Evolutionary conservation across 2,329 filamentous ascomycete genomes (phyloP).

Genomic region (Cladosporium sp.): DNA sequence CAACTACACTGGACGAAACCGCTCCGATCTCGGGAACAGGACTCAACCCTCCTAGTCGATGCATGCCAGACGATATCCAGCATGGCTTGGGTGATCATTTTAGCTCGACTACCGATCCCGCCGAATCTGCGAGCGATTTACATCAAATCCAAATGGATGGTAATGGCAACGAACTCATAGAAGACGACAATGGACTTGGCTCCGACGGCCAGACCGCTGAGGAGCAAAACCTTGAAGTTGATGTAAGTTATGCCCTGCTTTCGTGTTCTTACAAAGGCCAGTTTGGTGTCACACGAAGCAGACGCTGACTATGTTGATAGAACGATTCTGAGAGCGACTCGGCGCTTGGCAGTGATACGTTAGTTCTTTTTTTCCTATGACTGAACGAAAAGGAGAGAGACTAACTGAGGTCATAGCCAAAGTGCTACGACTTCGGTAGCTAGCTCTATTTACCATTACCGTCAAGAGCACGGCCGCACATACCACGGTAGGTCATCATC

Average conservation of each 20-base stretch:
- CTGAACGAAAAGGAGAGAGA: no score
- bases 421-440: slow-evolving; percentile 38
- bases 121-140: no score
- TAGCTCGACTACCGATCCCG: no score
- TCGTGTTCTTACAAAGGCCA: no score
- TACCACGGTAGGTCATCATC: slow-evolving; percentile 40
- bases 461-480: slow-evolving; percentile 39
- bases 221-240: slow-evolving; percentile 40
- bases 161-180: not conserved
- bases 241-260: slow-evolving; percentile 30
- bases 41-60: no score
- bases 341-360: slow-evolving; percentile 39
- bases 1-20: no score
- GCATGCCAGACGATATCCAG: no score
- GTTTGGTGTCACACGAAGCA: not conserved
- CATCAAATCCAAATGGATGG: not conserved
- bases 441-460: slow-evolving; percentile 40
- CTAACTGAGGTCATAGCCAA: no score
- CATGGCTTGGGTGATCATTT: no score
- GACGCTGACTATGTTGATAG: slow-evolving; percentile 19
- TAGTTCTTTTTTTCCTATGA: slow-evolving; percentile 21
- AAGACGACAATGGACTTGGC: not conserved
- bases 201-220: slow-evolving; percentile 30
- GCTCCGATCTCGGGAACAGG: no score
- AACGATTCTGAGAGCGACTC: slow-evolving; percentile 39